Conservation (phyloP, 2,329 filamentous ascomycete species). For the Trichoderma aggressivum region DNA sequence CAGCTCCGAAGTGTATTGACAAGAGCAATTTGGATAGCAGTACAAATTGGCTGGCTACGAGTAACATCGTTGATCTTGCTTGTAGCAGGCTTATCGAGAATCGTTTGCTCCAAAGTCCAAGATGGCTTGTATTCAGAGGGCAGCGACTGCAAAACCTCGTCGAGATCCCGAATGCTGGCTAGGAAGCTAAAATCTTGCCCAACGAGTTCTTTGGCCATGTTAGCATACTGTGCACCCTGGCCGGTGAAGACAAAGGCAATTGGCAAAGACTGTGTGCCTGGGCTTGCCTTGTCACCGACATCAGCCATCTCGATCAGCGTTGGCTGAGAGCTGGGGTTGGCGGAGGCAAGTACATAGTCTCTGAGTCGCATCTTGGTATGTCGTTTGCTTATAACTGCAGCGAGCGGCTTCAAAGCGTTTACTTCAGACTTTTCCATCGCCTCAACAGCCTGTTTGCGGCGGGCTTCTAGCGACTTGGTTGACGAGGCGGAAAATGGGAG, state of each 20-base stretch:
- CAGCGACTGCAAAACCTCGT: background rate
- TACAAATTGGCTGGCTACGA: constrained; percentile 12
- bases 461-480: constrained; percentile 1
- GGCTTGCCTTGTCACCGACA: background rate
- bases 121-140: constrained; percentile 3
- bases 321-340: background rate
- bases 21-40: background rate
- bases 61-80: constrained; percentile 21
- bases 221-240: constrained; percentile 26
- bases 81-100: constrained; percentile 20
- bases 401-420: background rate
- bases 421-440: background rate
- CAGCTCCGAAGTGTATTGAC: background rate
- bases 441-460: background rate
- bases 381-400: background rate
- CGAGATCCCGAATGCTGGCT: constrained; percentile 18
- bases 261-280: background rate
- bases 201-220: constrained; percentile 23
- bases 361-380: constrained; percentile 4
- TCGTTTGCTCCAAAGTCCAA: constrained; percentile 13
- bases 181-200: constrained; percentile 13
- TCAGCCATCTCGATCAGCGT: background rate
- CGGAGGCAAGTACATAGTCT: background rate
- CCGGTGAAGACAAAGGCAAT: constrained; percentile 26
- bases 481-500: background rate